Evolutionary conservation across 371 early-diverging fungal genomes (phyloP).

Genomic region (Batrachochytrium dendrobatidis): DNA sequence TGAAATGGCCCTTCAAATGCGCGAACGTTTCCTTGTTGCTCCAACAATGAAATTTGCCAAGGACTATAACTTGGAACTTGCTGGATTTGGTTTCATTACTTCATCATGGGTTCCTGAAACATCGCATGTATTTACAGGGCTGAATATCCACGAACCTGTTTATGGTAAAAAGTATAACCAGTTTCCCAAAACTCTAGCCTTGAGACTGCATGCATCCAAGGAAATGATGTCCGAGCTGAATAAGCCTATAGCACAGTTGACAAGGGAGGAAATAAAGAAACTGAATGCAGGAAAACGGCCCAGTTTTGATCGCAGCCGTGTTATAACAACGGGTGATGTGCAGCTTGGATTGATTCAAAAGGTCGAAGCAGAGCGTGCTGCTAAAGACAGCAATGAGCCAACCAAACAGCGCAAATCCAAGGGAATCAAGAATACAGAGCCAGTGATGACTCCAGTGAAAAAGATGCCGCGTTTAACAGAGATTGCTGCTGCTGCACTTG

Average conservation of each 20-base stretch:
- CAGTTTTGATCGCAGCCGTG: background rate
- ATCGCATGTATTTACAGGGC: slow-evolving; percentile 24
- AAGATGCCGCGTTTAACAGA: background rate
- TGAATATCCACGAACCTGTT: slow-evolving; percentile 17
- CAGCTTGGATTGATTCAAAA: background rate
- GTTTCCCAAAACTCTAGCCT: too few species aligned
- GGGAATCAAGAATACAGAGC: too few species aligned
- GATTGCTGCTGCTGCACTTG: background rate
- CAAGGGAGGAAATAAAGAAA: background rate
- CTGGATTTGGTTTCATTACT: slow-evolving; percentile 34
- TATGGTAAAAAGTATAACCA: background rate
- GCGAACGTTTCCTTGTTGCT: slow-evolving; percentile 5
- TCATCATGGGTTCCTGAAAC: slow-evolving; percentile 32
- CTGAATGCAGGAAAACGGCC: background rate
- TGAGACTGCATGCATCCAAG: background rate
- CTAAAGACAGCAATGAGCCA: too few species aligned
- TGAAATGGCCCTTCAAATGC: background rate
- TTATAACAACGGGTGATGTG: background rate
- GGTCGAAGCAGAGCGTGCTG: background rate
- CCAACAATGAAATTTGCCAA: slow-evolving; percentile 25
- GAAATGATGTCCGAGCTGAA: background rate
- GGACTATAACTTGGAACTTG: slow-evolving; percentile 20
- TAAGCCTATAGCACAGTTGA: background rate
- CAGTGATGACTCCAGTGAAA: too few species aligned
- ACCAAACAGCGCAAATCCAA: too few species aligned